A percentile compares a stretch with the other conserved stretches of the same genome.
Conservation (phyloP, 2,329 filamentous ascomycete species). For the Fusarium sp. region DNA sequence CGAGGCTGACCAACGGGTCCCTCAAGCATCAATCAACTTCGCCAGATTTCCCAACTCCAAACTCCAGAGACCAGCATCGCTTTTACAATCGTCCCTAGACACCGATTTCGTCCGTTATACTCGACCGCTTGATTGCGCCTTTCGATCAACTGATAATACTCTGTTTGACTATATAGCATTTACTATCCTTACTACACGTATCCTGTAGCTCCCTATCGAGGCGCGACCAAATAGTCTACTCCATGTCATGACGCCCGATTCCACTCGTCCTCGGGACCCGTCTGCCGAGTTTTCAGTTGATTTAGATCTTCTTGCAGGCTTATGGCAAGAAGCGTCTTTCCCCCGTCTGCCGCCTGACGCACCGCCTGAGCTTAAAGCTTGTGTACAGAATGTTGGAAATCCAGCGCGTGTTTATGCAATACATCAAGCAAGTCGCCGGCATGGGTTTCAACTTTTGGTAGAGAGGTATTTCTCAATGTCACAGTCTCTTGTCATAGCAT, state of each 20-base stretch:
- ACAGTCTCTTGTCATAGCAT: neutral
- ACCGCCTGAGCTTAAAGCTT: constrained; percentile 67
- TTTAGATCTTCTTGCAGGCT: constrained; percentile 65
- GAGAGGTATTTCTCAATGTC: constrained; percentile 66
- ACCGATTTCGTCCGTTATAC: neutral
- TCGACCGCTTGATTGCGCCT: neutral
- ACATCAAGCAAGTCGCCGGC: constrained; percentile 70
- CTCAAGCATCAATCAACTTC: constrained; percentile 10
- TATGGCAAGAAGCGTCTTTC: constrained; percentile 74
- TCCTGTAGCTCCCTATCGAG: constrained; percentile 17
- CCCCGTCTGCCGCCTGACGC: constrained; percentile 71
- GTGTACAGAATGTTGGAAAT: constrained; percentile 71
- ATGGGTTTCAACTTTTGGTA: constrained; percentile 75
- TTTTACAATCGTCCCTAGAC: neutral
- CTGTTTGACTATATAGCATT: neutral
- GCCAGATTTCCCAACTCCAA: neutral
- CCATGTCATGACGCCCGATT: constrained; percentile 48
- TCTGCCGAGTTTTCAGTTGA: constrained; percentile 53
- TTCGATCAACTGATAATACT: neutral
- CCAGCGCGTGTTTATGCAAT: constrained; percentile 72
- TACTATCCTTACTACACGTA: neutral
- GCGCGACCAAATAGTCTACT: constrained; percentile 28
- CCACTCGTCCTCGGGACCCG: constrained; percentile 31
- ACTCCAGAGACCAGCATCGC: neutral
- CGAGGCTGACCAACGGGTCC: constrained; percentile 38